These are phyloP conservation scores for Pyronema domesticum DNA, from an alignment of 495 filamentous ascomycete species.

Conservation along the genomic window DNA sequence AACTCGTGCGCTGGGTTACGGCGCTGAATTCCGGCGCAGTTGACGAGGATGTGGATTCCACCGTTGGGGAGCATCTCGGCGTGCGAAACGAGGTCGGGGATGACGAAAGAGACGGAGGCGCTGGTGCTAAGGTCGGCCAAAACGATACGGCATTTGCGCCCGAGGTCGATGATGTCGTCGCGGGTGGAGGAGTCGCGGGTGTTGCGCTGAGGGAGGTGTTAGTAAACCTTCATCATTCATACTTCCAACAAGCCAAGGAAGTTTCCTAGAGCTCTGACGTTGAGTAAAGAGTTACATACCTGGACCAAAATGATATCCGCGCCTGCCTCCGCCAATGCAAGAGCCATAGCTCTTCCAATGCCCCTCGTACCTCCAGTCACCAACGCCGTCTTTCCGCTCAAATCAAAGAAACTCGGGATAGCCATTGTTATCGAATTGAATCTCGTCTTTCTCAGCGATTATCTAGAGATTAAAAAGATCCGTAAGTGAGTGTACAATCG, in stretches of 20 bases:
- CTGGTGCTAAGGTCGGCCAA: constrained; percentile 52
- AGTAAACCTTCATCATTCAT: too few relatives aligned
- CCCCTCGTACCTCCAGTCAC: constrained; percentile 78
- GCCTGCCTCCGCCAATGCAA: constrained; percentile 67
- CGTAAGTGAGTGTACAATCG: too few relatives aligned
- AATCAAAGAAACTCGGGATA: constrained; percentile 30
- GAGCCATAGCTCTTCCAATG: constrained; percentile 68
- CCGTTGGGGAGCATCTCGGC: constrained; percentile 23
- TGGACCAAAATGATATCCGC: constrained; percentile 64
- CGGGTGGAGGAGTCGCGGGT: constrained; percentile 44
- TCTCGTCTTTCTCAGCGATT: too few relatives aligned
- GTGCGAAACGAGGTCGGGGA: constrained; percentile 42
- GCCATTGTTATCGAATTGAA: too few relatives aligned
- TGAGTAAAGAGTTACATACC: constrained; percentile 20
- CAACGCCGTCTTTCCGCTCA: constrained; percentile 55
- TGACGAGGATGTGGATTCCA: constrained; percentile 49
- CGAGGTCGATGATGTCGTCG: constrained; percentile 41
- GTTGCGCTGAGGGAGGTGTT: constrained; percentile 37
- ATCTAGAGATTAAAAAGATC: too few relatives aligned
- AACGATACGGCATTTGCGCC: constrained; percentile 52
- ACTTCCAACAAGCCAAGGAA: not conserved
- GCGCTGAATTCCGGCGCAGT: constrained; percentile 72
- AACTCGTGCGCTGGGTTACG: constrained; percentile 62
- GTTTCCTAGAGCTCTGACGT: not conserved
- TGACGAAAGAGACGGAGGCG: constrained; percentile 39